Percentiles rank a stretch among this genome's conserved stretches.
These are phyloP conservation scores for Candida dubliniensis DNA, from an alignment of 1,139 yeast species.

Conservation along the genomic window DNA sequence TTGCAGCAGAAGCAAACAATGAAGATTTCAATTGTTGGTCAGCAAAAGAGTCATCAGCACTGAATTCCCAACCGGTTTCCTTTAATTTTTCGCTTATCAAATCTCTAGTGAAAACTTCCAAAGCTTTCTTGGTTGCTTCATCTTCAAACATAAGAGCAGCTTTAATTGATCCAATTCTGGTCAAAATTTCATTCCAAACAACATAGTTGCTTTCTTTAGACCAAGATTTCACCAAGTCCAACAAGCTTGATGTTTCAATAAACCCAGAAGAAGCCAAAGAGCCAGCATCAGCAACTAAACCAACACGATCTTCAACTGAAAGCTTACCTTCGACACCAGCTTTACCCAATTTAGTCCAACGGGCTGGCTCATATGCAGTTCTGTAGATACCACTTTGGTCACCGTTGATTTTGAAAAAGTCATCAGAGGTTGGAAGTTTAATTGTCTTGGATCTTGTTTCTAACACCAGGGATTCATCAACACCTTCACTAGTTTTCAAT, in stretches of 20 bases:
- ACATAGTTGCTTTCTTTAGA: conserved; percentile 65
- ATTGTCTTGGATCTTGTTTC: conserved; percentile 53
- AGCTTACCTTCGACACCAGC: conserved; percentile 67
- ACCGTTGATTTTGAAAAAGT: conserved; percentile 76
- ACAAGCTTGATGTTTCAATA: conserved; percentile 63
- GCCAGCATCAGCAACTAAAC: conserved; percentile 80
- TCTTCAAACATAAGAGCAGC: conserved; percentile 74
- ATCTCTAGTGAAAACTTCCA: conserved; percentile 58
- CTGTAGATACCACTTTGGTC: conserved; percentile 84
- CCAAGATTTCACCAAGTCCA: conserved; percentile 69
- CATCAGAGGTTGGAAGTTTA: conserved; percentile 42
- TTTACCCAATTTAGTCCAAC: conserved; percentile 72
- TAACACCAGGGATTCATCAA: conserved; percentile 63
- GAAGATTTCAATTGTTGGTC: conserved; percentile 74
- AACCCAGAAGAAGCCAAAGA: conserved; percentile 74
- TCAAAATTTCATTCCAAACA: conserved; percentile 74
- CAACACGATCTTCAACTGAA: conserved; percentile 82
- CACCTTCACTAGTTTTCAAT: conserved; percentile 64
- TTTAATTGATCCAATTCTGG: conserved; percentile 54
- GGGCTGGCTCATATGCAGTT: conserved; percentile 71
- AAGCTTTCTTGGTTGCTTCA: conserved; percentile 51
- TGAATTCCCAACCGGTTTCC: conserved; percentile 69
- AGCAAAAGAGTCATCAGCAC: conserved; percentile 62
- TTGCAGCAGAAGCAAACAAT: conserved; percentile 69
- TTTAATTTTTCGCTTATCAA: conserved; percentile 61